Conservation (phyloP, 2,329 filamentous ascomycete genomes). For the Aotearoamyces nothofagi region DNA sequence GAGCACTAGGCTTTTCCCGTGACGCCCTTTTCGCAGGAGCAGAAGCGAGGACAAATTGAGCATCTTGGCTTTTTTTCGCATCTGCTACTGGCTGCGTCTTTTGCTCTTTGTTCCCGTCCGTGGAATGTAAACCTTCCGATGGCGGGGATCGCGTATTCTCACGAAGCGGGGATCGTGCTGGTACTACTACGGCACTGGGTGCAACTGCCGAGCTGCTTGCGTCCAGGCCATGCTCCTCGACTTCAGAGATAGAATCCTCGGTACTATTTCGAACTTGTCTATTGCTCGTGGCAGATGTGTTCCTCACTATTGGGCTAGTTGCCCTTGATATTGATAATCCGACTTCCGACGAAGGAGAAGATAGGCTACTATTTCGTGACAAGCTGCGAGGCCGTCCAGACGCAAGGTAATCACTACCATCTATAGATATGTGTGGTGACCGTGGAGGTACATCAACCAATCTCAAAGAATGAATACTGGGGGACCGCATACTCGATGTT, state of each 20-base stretch:
- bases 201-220: conserved; percentile 4
- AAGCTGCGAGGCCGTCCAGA: conserved; percentile 6
- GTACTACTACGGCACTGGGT: conserved; percentile 7
- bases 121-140: not conserved
- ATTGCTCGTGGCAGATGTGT: conserved; percentile 10
- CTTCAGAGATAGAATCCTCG: conserved; percentile 15
- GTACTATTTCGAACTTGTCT: conserved; percentile 10
- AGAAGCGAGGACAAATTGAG: conserved; percentile 13
- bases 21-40: conserved; percentile 8
- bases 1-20: conserved; percentile 2
- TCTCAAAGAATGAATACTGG: conserved; percentile 18
- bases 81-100: no score
- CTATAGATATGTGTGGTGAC: conserved; percentile 10
- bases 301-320: conserved; percentile 12
- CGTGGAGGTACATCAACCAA: conserved; percentile 17
- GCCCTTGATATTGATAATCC: no score
- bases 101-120: not conserved
- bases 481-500: conserved; percentile 14
- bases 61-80: no score
- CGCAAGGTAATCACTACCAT: conserved; percentile 8
- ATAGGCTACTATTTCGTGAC: conserved; percentile 12
- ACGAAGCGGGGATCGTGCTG: conserved; percentile 4
- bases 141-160: not conserved
- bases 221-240: conserved; percentile 12
- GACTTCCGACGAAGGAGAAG: no score